Conservation (phyloP, 306 rosid genomes). For the Vigna radiata region DNA sequence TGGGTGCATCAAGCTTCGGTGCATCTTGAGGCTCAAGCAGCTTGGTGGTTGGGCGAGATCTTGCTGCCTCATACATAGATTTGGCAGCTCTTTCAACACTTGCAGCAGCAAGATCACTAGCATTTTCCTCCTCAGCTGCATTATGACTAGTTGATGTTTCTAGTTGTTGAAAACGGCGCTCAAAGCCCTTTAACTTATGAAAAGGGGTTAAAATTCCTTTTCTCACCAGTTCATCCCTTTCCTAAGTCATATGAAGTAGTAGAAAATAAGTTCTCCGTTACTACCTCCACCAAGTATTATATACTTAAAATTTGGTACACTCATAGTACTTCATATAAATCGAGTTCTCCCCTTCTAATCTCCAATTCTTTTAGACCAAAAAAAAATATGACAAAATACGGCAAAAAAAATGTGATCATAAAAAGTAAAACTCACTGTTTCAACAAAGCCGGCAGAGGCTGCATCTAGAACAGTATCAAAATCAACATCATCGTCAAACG, state of each 20-base stretch:
- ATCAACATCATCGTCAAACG: slow-evolving; percentile 80
- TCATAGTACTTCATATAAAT: slow-evolving; percentile 14
- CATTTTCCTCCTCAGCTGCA: slow-evolving; percentile 50
- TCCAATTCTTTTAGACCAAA: neutral
- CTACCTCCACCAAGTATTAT: slow-evolving; percentile 12
- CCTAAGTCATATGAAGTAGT: slow-evolving; percentile 58
- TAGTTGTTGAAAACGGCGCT: slow-evolving; percentile 74
- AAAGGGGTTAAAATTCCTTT: slow-evolving; percentile 95
- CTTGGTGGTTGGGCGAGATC: slow-evolving; percentile 90
- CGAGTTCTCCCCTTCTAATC: slow-evolving; percentile 45
- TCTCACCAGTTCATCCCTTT: slow-evolving; percentile 90
- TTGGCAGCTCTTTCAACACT: slow-evolving; percentile 77
- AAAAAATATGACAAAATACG: slow-evolving; percentile 1
- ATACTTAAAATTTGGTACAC: slow-evolving; percentile 36
- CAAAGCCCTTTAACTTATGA: slow-evolving; percentile 91
- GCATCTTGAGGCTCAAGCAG: slow-evolving; percentile 71
- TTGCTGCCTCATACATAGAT: slow-evolving; percentile 79
- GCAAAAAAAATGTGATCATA: slow-evolving; percentile 12
- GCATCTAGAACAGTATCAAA: slow-evolving; percentile 93
- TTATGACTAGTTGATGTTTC: slow-evolving; percentile 59
- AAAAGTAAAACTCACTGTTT: slow-evolving; percentile 77
- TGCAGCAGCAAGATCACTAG: slow-evolving; percentile 57
- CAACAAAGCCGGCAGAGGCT: slow-evolving; percentile 90
- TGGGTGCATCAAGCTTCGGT: slow-evolving; percentile 89
- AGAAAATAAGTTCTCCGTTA: slow-evolving; percentile 49